These are phyloP conservation scores for Alternaria arborescens DNA, from an alignment of 2,329 filamentous ascomycete species.

Conservation along the genomic window DNA sequence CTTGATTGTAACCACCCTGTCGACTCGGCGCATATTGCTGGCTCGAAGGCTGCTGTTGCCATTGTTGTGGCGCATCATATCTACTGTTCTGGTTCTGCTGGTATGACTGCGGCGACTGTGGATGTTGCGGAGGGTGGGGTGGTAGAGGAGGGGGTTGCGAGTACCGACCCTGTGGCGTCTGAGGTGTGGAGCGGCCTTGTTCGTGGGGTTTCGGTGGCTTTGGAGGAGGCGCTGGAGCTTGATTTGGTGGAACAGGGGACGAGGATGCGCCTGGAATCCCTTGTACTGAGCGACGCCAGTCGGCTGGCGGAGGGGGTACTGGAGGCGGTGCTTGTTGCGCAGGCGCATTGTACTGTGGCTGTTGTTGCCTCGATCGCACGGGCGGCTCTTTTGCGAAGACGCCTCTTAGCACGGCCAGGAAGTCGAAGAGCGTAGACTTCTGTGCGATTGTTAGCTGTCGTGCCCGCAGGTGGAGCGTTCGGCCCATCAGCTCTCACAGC, in stretches of 20 bases:
- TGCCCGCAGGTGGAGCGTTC: neutral
- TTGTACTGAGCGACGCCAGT: slow-evolving; percentile 52
- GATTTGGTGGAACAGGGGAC: slow-evolving; percentile 41
- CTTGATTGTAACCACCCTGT: slow-evolving; percentile 36
- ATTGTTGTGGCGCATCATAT: slow-evolving; percentile 29
- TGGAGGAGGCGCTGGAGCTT: slow-evolving; percentile 53
- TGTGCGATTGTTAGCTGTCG: slow-evolving; percentile 37
- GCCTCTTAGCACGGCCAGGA: slow-evolving; percentile 81
- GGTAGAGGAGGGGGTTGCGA: slow-evolving; percentile 45
- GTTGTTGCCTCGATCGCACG: slow-evolving; percentile 73
- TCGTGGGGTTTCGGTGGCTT: slow-evolving; percentile 57
- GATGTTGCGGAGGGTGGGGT: slow-evolving; percentile 43
- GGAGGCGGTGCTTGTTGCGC: slow-evolving; percentile 46
- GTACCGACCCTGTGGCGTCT: slow-evolving; percentile 38
- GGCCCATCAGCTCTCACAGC: neutral
- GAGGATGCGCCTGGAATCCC: slow-evolving; percentile 46
- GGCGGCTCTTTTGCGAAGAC: slow-evolving; percentile 96
- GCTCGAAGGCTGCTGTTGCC: slow-evolving; percentile 26
- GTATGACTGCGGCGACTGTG: slow-evolving; percentile 27
- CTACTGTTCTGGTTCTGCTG: slow-evolving; percentile 31
- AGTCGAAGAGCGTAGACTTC: slow-evolving; percentile 86
- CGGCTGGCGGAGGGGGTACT: slow-evolving; percentile 75
- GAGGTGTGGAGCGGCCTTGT: slow-evolving; percentile 33
- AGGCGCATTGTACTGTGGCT: slow-evolving; percentile 49
- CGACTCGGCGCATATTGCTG: slow-evolving; percentile 28